Evolutionary conservation across 2,329 filamentous ascomycete species (phyloP), one percentile per base, ranked within the genome.

Genomic region (Colletotrichum lupini): DNA sequence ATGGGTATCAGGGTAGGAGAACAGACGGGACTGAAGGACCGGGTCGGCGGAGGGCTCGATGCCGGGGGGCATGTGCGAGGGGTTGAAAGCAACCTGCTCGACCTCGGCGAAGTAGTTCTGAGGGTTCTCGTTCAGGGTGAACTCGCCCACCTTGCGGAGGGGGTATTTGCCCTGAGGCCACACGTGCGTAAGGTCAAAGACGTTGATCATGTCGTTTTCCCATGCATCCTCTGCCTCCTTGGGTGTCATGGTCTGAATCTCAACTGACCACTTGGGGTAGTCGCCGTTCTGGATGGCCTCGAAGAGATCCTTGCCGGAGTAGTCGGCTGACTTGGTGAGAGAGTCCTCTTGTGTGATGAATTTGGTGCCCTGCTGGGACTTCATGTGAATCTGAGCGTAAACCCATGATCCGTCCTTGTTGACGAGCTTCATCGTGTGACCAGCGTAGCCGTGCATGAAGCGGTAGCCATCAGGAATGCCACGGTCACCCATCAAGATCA

Each of bases 71-170:
- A 93, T 83, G 70, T 88, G 90, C 0, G 88, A 88, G 0, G 92
- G 92, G 0, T 89, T 91, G 77, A 93, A 94, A 0, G 90, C 89
- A 0, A 90, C 87, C 80, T 93, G 91, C 79, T 94, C 92, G 56
- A 92, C 88, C 77, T 94, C 92, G 55, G 88, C 86, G 77, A 93
- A 93, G 83, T 93, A 93, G 81, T 94, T 93, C 64, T 87, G 81
- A 0, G 87, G 84, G 77, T 93, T 93, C 79, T 87, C 85, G 81
- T 92, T 92, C 19, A 93, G 85, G 0, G 88, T 92, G 68, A 93
- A 82, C 72, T 87, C 87, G 56, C 91, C 92, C 62, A 93, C 85
- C 60, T 85, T 87, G n/a, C 88, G 85, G 9, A 92, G 83, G 2
- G 92, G 92, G 35, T 91, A 89, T 53, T 91, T 86, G n/a, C 81